Evolutionary conservation across 2,329 filamentous ascomycete species (phyloP), one percentile per base, ranked within the genome.

Genomic region (Neofusicoccum laricinum): DNA sequence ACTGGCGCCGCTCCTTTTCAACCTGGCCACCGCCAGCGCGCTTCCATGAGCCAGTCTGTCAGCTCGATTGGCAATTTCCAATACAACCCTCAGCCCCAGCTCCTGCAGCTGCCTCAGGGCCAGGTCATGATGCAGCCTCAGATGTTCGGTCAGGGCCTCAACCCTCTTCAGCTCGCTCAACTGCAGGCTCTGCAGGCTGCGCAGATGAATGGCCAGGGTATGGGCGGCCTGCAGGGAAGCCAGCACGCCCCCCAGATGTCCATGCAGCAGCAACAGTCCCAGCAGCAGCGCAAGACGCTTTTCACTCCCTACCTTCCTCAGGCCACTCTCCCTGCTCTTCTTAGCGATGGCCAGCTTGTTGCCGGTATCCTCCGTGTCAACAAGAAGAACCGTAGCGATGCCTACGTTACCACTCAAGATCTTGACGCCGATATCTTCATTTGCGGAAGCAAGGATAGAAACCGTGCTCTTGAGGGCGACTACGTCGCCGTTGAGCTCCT

Each of bases 361-460:
- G 94, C 94, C 67, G 95, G 95, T 81, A 93, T 97, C 70, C 89
- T 99, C 61, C 91, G 95, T 66, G 95, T 99, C 69, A 99, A 99
- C 86, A 99, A 98, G 84, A 99, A 99, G 85, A 99, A 99, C 80
- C 90, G 95, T 68, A 98, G 94, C 72, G 95, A 99, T 78, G 95
- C 95, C 32, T 99, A 99, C 73, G 95, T 99, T 63, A 95, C 95
- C 11, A 97, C 93, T 12, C 88, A 90, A 66, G 95, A 99, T 75
- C 85, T 99, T 53, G 95, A 98, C 78, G 94, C 95, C 48, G 95
- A 99, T 76, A 99, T 99, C 74, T 99, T 99, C 80, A 99, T 99
- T 73, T 99, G 95, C 76, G 95, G 95, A 76, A 98, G 94, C 84
- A 99, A 99, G 79, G 95, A 99, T 77, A 90, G 95, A 70, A 99